Evolutionary conservation across 345 rosid species (phyloP).

Genomic region (Geranium rotundifolium): DNA sequence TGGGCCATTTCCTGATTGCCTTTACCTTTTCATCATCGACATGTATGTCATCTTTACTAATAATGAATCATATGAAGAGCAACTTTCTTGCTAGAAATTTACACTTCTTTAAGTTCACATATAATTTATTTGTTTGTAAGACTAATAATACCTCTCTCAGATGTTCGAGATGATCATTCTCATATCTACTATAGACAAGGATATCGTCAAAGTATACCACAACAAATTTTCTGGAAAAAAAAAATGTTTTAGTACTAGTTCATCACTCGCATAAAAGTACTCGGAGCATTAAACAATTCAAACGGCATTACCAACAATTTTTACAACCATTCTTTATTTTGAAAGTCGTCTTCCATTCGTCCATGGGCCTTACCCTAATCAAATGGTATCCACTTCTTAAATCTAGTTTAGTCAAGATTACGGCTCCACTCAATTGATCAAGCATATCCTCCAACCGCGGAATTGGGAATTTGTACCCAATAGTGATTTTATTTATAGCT

Average conservation of each 20-base stretch:
- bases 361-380: not conserved
- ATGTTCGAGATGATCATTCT: not conserved
- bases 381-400: constrained; percentile 2
- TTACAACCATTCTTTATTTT: not conserved
- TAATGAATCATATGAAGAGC: no score
- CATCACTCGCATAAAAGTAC: not conserved
- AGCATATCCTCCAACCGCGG: not conserved
- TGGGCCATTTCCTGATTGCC: no score
- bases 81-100: not conserved
- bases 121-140: not conserved
- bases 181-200: not conserved
- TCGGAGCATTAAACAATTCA: not conserved
- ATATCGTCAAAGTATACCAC: not conserved
- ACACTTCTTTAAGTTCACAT: not conserved
- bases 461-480: not conserved
- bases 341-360: constrained; percentile 3
- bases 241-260: not conserved
- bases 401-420: not conserved
- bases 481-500: no score
- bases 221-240: not conserved
- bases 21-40: no score
- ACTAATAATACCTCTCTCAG: not conserved
- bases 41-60: no score
- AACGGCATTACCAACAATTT: no score
- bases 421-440: not conserved